A percentile compares a stretch with the other conserved stretches of the same genome.
phyloP scores from a whole-genome alignment of 768 basidiomycete genomes.

The Boletales sp. region DNA sequence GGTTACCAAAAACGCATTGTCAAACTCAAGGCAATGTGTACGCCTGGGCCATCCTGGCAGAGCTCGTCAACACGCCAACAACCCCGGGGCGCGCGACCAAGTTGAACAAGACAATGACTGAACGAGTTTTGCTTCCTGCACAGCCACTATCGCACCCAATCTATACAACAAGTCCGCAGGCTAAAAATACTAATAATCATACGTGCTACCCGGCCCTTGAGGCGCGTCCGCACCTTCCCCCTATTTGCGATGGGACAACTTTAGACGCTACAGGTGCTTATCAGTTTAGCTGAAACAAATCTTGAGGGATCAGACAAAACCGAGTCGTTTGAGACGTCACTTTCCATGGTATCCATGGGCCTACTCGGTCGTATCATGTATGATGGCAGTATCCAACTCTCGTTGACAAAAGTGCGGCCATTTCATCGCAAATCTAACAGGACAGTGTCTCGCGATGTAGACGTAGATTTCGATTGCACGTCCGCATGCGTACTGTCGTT shows the following conservation, averaged over 20 bases:
- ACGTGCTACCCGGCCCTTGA: conserved; percentile 1
- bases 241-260: not conserved
- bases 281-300: not conserved
- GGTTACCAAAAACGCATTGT: conserved; percentile 18
- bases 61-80: not conserved
- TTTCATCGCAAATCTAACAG: too few species aligned
- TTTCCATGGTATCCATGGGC: not conserved
- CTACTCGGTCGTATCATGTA: too few species aligned
- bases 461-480: too few species aligned
- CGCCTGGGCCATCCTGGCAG: too few species aligned
- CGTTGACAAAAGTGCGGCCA: too few species aligned
- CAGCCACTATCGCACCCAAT: not conserved
- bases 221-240: not conserved
- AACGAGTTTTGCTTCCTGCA: not conserved
- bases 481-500: too few species aligned
- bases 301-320: not conserved
- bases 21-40: conserved; percentile 6
- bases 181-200: not conserved
- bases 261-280: not conserved
- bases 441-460: too few species aligned
- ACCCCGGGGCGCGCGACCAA: not conserved
- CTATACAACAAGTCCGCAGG: too few species aligned
- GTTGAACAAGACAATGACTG: too few species aligned
- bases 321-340: not conserved
- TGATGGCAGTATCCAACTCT: too few species aligned